Base-by-base conservation (phyloP, 352 stramenopile genomes). In the Pythium plurisporium region DNA sequence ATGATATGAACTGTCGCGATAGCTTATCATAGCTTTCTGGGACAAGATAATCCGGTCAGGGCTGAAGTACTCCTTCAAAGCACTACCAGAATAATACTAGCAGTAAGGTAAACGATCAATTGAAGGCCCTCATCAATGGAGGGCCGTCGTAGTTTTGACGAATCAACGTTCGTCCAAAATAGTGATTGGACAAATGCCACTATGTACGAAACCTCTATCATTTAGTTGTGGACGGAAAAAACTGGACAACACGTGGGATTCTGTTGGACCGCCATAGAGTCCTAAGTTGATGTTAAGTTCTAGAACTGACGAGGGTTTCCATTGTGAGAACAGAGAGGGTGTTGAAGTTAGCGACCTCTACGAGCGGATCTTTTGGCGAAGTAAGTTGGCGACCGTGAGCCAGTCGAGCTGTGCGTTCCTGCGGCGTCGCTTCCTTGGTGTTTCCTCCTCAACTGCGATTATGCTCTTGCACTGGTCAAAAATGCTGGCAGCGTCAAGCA, bases 171-270 rank as follows among this genome's bases (percentile, higher is more conserved):
- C n/a, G n/a, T n/a, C n/a, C n/a, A n/a, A n/a, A n/a, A n/a, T n/a
- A n/a, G n/a, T n/a, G n/a, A n/a, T n/a, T n/a, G n/a, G n/a, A n/a
- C n/a, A n/a, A n/a, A n/a, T n/a, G n/a, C n/a, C n/a, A n/a, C n/a
- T n/a, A n/a, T n/a, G n/a, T n/a, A n/a, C n/a, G n/a, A n/a, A n/a
- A n/a, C n/a, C n/a, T n/a, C n/a, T n/a, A n/a, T n/a, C n/a, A 43
- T 54, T 55, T 55, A 55, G 47, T 55, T 55, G 47, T 55, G 47
- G 44, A 55, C 47, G 34, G 47, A 44, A 43, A 55, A 56, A 9
- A 56, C 33, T 46, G 49, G 49, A 56, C 49, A 8, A 15, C 36
- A 19, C 29, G 23, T 56, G 34, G 36, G 49, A 37, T 36, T 56
- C 33, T 10, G 22, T 23, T 46, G 49, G 49, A 56, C 49, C 15